Conservation (phyloP, 2,329 filamentous ascomycete genomes). For the Neopestalotiopsis sp. region DNA sequence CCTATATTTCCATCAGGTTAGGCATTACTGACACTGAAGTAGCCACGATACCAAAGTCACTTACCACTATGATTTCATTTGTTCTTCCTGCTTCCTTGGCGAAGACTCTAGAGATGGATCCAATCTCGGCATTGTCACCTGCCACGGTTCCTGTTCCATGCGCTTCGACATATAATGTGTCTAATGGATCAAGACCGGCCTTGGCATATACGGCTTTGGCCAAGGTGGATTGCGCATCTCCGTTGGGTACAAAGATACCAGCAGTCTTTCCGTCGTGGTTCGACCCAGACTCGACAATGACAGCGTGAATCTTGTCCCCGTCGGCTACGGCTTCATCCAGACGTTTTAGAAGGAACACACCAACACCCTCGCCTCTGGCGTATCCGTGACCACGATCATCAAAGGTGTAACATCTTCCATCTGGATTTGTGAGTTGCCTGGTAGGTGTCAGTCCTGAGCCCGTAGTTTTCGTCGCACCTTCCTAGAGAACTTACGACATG, state of each 20-base stretch:
- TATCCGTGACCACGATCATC: conserved; percentile 53
- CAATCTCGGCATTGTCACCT: conserved; percentile 46
- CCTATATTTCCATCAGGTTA: conserved; percentile 30
- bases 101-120: conserved; percentile 31
- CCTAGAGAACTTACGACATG: background rate
- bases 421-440: conserved; percentile 4
- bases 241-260: conserved; percentile 33
- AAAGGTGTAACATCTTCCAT: conserved; percentile 29
- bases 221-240: conserved; percentile 32
- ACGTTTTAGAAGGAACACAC: conserved; percentile 49
- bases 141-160: conserved; percentile 40
- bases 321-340: conserved; percentile 49
- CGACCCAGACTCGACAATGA: conserved; percentile 39
- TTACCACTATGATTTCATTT: conserved; percentile 21
- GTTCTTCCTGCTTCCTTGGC: conserved; percentile 12
- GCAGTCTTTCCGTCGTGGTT: conserved; percentile 44
- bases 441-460: no score
- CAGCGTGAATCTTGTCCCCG: conserved; percentile 45
- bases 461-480: no score
- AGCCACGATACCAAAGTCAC: conserved; percentile 4
- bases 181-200: conserved; percentile 16
- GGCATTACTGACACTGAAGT: background rate
- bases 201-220: conserved; percentile 37
- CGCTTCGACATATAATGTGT: conserved; percentile 33
- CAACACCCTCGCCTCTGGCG: conserved; percentile 53